phyloP scores from a whole-genome alignment of 1,139 yeast species.

The Suhomyces atakaporum region DNA sequence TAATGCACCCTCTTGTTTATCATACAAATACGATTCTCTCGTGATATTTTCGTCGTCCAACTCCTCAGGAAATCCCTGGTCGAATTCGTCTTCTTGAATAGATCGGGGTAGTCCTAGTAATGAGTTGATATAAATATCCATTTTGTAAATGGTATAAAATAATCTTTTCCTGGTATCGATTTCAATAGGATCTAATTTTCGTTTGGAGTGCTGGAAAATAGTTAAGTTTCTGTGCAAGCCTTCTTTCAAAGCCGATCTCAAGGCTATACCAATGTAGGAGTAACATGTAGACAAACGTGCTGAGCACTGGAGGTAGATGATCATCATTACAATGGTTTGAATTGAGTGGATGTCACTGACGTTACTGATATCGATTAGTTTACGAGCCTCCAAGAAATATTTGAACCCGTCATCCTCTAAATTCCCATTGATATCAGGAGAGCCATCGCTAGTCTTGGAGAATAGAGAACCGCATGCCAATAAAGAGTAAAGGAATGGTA shows the following conservation, averaged over 20 bases:
- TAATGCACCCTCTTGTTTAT: conserved; percentile 45
- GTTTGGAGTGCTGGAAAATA: conserved; percentile 48
- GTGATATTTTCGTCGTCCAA: conserved; percentile 88
- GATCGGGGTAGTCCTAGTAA: conserved; percentile 86
- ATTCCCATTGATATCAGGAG: conserved; percentile 42
- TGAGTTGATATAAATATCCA: conserved; percentile 90
- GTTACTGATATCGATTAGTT: conserved; percentile 62
- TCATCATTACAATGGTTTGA: conserved; percentile 73
- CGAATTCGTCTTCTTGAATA: conserved; percentile 75
- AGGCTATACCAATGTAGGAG: conserved; percentile 88
- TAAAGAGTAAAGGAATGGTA: conserved; percentile 72
- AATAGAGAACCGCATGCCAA: conserved; percentile 69
- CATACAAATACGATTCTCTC: conserved; percentile 50
- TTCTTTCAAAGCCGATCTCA: conserved; percentile 82
- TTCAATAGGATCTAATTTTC: conserved; percentile 74
- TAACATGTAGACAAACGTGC: conserved; percentile 90
- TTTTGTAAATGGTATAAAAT: conserved; percentile 86
- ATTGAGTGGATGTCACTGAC: conserved; percentile 50
- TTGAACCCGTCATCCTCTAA: conserved; percentile 78
- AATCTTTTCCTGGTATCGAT: conserved; percentile 81
- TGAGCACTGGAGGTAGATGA: conserved; percentile 83
- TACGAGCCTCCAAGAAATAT: conserved; percentile 81
- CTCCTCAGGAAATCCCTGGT: conserved; percentile 84
- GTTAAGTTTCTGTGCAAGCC: conserved; percentile 81
- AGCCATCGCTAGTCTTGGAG: conserved; percentile 42